phyloP scores from a whole-genome alignment of 352 stramenopile species.

The Phytophthora hibernalis region DNA sequence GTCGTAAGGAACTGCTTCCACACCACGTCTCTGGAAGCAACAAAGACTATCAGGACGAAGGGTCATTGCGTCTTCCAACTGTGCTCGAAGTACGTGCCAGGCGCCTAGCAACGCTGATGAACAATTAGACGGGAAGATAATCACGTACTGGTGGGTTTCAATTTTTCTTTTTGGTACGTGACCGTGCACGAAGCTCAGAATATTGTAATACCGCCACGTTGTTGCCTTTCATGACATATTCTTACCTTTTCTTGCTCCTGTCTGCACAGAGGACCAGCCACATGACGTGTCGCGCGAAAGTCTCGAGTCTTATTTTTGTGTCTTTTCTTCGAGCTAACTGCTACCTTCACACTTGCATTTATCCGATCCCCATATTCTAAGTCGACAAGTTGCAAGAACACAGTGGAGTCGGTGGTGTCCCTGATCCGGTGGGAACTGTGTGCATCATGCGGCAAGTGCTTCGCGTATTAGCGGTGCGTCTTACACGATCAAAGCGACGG shows the following conservation, averaged over 20 bases:
- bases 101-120: constrained; percentile 27
- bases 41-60: constrained; percentile 15
- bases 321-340: constrained; percentile 10
- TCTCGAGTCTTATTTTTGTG: constrained; percentile 18
- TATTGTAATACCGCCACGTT: background rate
- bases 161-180: constrained; percentile 4
- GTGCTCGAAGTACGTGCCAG: constrained; percentile 55
- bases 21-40: background rate
- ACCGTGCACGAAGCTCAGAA: constrained; percentile 15
- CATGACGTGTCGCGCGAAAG: constrained; percentile 10
- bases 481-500: constrained; percentile 8
- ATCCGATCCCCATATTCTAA: constrained; percentile 7
- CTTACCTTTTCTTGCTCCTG: constrained; percentile 9
- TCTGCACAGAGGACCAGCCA: constrained; percentile 11
- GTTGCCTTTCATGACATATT: constrained; percentile 13
- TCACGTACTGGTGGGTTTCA: background rate
- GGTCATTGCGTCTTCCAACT: constrained; percentile 29
- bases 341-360: background rate
- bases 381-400: constrained; percentile 1
- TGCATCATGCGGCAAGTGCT: constrained; percentile 10
- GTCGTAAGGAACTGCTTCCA: constrained; percentile 6
- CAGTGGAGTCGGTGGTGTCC: background rate
- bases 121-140: background rate
- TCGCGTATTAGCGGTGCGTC: background rate
- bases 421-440: no score